These are phyloP conservation scores for Lablab purpureus DNA, from an alignment of 306 rosid genomes.

Conservation along the genomic window DNA sequence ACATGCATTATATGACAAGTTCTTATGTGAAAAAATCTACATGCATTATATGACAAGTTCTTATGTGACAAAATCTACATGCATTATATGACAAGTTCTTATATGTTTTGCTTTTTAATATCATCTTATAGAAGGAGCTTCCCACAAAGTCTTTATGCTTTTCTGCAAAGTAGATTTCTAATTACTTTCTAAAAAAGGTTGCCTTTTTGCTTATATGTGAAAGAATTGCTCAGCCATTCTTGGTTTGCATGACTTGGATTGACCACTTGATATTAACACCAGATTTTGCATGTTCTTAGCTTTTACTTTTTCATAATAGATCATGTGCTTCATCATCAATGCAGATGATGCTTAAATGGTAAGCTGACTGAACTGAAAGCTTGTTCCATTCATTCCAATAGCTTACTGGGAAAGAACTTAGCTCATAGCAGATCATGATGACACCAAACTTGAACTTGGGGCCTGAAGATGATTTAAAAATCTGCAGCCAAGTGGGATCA, in stretches of 20 bases:
- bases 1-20: too few relatives aligned
- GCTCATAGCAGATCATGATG: conserved; percentile 54
- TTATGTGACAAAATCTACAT: too few relatives aligned
- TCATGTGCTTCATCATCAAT: conserved; percentile 9
- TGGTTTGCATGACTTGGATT: neutral
- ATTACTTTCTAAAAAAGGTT: neutral
- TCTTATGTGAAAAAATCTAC: too few relatives aligned
- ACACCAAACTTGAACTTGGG: conserved; percentile 67
- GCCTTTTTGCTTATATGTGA: neutral
- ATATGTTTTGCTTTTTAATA: neutral
- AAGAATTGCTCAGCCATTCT: neutral
- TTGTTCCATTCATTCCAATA: conserved; percentile 32
- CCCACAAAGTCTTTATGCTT: neutral
- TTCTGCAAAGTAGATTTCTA: neutral
- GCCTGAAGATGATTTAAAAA: conserved; percentile 59
- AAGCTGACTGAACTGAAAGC: conserved; percentile 15
- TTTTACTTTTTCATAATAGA: conserved; percentile 25
- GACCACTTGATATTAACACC: conserved; percentile 9
- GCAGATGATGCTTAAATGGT: conserved; percentile 46
- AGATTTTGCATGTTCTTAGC: neutral
- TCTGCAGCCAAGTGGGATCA: conserved; percentile 59
- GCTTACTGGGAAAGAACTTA: conserved; percentile 20
- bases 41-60: too few relatives aligned
- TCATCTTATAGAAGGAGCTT: neutral
- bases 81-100: too few relatives aligned